Percentiles rank a stretch among this genome's conserved stretches.
Evolutionary conservation across 345 rosid genomes (phyloP).

Genomic region (Populus davidiana): DNA sequence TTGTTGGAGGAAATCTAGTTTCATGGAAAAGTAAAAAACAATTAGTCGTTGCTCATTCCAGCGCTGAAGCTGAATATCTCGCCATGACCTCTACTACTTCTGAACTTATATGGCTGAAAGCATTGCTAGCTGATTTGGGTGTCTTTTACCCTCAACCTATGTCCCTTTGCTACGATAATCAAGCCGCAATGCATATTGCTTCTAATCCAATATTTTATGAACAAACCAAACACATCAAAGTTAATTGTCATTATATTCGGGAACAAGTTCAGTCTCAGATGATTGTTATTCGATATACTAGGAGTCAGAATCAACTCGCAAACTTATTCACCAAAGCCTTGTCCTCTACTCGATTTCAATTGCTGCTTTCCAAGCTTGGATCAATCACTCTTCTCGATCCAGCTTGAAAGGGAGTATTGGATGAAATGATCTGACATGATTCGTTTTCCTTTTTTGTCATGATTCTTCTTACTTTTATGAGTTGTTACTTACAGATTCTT

Average conservation of each 20-base stretch:
- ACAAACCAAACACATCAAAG: not conserved
- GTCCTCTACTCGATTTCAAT: not conserved
- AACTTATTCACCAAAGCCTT: not conserved
- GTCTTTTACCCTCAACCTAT: not conserved
- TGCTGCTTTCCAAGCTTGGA: not conserved
- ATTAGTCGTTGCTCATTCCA: not conserved
- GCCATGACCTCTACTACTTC: accelerated
- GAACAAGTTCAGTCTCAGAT: too few species aligned
- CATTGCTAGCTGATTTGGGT: not conserved
- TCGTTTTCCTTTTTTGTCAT: not conserved
- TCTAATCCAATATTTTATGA: not conserved
- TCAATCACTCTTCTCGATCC: not conserved
- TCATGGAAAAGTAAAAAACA: too few species aligned
- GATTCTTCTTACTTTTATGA: too few species aligned
- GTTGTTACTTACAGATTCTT: too few species aligned
- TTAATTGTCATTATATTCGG: not conserved
- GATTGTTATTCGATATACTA: not conserved
- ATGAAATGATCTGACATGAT: not conserved
- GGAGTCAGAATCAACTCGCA: not conserved
- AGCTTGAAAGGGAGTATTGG: too few species aligned
- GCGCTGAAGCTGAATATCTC: accelerated
- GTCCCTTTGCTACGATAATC: not conserved
- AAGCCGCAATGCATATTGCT: not conserved
- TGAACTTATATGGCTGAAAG: not conserved
- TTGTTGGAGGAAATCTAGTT: not conserved